These are phyloP conservation scores for Coemansia sp. DNA, from an alignment of 192 early-diverging fungal species.

Conservation along the genomic window DNA sequence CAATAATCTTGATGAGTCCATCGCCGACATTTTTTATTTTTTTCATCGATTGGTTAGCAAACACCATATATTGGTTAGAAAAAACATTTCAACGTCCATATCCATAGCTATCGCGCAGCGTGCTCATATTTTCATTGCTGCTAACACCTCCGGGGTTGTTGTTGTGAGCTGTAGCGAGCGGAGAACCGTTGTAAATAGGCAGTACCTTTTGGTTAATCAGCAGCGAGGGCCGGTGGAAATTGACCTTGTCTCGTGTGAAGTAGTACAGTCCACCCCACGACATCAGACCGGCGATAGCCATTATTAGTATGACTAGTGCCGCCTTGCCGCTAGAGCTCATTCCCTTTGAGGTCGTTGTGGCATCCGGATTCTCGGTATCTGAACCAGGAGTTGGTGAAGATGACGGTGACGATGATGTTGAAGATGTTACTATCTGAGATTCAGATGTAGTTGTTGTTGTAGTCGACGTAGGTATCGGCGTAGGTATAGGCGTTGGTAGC, in stretches of 20 bases:
- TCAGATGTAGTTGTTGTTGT: not conserved
- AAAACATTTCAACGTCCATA: no score
- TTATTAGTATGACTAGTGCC: constrained; percentile 11
- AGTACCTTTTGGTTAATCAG: not conserved
- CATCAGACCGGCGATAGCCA: constrained; percentile 23
- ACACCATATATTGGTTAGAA: no score
- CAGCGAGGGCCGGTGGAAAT: not conserved
- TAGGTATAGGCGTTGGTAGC: not conserved
- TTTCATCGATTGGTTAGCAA: no score
- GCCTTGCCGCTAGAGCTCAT: constrained; percentile 11
- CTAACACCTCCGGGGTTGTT: not conserved
- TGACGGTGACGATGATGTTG: not conserved
- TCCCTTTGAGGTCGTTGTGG: not conserved
- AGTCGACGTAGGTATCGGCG: not conserved
- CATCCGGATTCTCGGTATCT: not conserved
- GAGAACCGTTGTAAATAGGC: not conserved
- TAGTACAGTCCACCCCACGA: constrained; percentile 35
- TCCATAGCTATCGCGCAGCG: constrained; percentile 8
- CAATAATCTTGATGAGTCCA: no score
- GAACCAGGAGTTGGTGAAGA: not conserved
- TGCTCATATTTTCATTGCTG: constrained; percentile 8
- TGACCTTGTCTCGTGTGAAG: constrained; percentile 13
- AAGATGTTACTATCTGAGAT: not conserved
- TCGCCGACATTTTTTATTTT: no score
- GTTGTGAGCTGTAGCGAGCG: not conserved